Evolutionary conservation across 495 filamentous ascomycete genomes (phyloP), one percentile per base, ranked within the genome.

Genomic region (Pyrenula massariospora): DNA sequence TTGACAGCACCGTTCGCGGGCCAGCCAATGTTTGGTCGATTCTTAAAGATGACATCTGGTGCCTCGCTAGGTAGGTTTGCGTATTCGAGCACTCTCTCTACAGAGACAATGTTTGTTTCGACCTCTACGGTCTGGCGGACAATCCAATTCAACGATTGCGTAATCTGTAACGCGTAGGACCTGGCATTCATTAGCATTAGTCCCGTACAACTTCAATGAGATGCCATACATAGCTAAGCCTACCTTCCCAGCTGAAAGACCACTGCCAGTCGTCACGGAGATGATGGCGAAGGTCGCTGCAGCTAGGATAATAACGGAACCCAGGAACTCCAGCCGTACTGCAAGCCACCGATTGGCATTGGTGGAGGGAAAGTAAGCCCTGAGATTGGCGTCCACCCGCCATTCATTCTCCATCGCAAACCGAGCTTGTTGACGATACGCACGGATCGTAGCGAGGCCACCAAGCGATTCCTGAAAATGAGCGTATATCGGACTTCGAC

Each of bases 101-200:
- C 94, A 11, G 94, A 95, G 56, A 99, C 92, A 59, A 97, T 97
- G 71, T 99, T 99, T 42, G 93, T 97, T 76, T 99, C 94, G 25
- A 97, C 94, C 71, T 99, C 94, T 15, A 99, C 94, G 2, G 93
- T 96, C 73, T 99, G 94, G 55, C 94, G 86, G 50, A 99, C 94
- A 63, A 99, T 96, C 93, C 93, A 99, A 74, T 99, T 99, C 59
- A 99, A 77, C n/a, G 91, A 94, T 65, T 89, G 87, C 20, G 94
- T 99, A 65, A 97, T 97, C 73, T 96, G 89, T 59, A 99, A 77
- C 52, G 91, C 93, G 69, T 97, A 96, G 47, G 91, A 94, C 31
- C 31, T 42, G 31, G 8, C 5, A 15, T 8, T 15, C 31, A 15
- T 42, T 15, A 42, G 31, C 31, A 42, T 8, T 8, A 42, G 31